Percentiles rank a stretch among this genome's conserved stretches.
Evolutionary conservation across 129 eudicot species (phyloP).

Genomic region (Rutidosis leptorrhynchoides): DNA sequence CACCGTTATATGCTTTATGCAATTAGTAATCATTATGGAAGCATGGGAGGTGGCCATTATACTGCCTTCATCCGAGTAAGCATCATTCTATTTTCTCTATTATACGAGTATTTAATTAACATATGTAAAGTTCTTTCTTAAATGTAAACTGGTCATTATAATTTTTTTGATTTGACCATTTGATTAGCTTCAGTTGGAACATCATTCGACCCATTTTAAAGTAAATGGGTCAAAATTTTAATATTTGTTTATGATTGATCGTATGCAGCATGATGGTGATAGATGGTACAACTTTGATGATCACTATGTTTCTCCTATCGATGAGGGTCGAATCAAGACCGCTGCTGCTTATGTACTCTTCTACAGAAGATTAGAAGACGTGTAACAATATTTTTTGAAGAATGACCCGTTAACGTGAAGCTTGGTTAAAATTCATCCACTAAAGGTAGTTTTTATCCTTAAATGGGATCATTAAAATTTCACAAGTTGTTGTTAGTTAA

Average conservation of each 20-base stretch:
- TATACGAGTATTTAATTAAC: constrained; percentile 1
- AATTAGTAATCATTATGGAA: constrained; percentile 88
- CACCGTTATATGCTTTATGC: constrained; percentile 89
- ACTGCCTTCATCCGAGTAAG: constrained; percentile 94
- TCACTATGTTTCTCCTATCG: constrained; percentile 67
- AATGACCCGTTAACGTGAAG: constrained; percentile 8
- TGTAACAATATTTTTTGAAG: constrained; percentile 20
- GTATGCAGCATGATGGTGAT: constrained; percentile 79
- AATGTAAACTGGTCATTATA: background rate
- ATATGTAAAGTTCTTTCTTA: background rate
- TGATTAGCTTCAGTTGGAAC: background rate
- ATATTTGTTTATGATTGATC: constrained; percentile 11
- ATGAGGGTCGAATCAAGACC: constrained; percentile 79
- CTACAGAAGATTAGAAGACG: constrained; percentile 72
- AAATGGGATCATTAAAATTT: constrained; percentile 10
- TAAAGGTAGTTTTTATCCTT: constrained; percentile 16
- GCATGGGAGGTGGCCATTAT: constrained; percentile 99
- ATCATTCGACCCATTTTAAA: background rate
- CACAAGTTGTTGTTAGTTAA: constrained; percentile 13
- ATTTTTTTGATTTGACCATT: background rate
- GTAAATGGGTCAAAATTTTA: background rate
- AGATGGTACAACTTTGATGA: constrained; percentile 90
- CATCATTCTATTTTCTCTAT: constrained; percentile 1
- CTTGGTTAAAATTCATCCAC: constrained; percentile 16
- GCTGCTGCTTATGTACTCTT: constrained; percentile 89